Percentiles rank a stretch among this genome's conserved stretches.
Evolutionary conservation across 768 basidiomycete genomes (phyloP).

Genomic region (Kwoniella sp.): DNA sequence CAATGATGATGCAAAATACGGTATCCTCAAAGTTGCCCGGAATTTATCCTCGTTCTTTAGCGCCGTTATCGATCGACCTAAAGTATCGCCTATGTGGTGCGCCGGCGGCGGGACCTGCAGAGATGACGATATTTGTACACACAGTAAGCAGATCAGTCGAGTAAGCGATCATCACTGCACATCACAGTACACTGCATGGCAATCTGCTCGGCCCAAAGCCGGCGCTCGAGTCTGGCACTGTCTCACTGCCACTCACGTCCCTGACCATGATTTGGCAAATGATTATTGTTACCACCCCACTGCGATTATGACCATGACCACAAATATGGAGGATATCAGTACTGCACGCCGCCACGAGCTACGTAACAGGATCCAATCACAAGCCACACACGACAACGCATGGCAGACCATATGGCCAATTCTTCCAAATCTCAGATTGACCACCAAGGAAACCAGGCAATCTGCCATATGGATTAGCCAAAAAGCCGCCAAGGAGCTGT

Average conservation of each 20-base stretch:
- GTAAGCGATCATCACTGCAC: background rate
- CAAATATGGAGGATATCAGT: no score
- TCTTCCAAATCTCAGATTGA: constrained; percentile 20
- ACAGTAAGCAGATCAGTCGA: background rate
- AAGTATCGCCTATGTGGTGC: background rate
- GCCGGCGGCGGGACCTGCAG: no score
- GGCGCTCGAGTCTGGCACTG: no score
- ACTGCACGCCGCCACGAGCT: no score
- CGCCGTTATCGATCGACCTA: no score
- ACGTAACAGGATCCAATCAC: constrained; percentile 11
- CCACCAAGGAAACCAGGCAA: constrained; percentile 41
- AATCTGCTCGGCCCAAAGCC: no score
- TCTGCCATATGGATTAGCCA: constrained; percentile 31
- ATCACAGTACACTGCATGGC: no score
- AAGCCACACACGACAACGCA: constrained; percentile 27
- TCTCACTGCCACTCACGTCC: no score
- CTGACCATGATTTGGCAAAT: no score
- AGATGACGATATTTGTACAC: no score
- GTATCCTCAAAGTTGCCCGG: background rate
- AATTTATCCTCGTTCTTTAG: background rate
- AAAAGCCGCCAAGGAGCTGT: constrained; percentile 36
- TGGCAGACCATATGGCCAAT: constrained; percentile 43
- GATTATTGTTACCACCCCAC: no score
- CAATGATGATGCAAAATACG: background rate
- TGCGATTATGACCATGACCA: no score